Conservation (phyloP, 169 alveolate genomes). For the Hammondia hammondi region DNA sequence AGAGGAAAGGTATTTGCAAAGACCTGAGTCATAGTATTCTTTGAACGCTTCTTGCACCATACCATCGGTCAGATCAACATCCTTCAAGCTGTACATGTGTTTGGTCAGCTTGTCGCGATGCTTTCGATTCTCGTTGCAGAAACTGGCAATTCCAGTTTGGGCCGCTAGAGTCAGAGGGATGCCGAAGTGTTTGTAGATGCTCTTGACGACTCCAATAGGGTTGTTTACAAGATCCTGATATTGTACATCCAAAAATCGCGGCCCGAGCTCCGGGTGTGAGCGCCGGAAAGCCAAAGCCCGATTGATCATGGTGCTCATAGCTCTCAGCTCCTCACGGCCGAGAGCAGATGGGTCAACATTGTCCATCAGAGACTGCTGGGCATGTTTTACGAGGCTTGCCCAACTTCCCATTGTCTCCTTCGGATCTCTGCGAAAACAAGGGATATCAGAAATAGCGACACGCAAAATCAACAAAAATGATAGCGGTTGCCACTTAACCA, state of each 20-base stretch:
- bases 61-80: constrained; percentile 59
- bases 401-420: constrained; percentile 72
- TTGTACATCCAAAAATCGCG: constrained; percentile 73
- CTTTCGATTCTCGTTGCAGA: constrained; percentile 64
- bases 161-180: constrained; percentile 59
- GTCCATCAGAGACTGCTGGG: constrained; percentile 68
- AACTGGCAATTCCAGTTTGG: constrained; percentile 46
- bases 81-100: constrained; percentile 69
- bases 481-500: too few species aligned
- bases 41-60: constrained; percentile 69
- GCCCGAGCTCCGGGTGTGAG: constrained; percentile 47
- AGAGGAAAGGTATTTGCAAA: constrained; percentile 61
- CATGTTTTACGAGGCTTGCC: constrained; percentile 71
- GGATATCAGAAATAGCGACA: background rate
- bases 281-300: constrained; percentile 66
- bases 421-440: constrained; percentile 70
- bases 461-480: too few species aligned
- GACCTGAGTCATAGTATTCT: constrained; percentile 69
- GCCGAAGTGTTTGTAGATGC: constrained; percentile 68
- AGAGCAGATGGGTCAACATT: constrained; percentile 68
- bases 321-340: constrained; percentile 68
- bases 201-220: constrained; percentile 69
- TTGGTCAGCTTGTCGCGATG: constrained; percentile 68
- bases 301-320: constrained; percentile 73
- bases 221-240: constrained; percentile 67